Conservation (phyloP, 2,329 filamentous ascomycete genomes). For the Graphilbum ipis-grandicollis region DNA sequence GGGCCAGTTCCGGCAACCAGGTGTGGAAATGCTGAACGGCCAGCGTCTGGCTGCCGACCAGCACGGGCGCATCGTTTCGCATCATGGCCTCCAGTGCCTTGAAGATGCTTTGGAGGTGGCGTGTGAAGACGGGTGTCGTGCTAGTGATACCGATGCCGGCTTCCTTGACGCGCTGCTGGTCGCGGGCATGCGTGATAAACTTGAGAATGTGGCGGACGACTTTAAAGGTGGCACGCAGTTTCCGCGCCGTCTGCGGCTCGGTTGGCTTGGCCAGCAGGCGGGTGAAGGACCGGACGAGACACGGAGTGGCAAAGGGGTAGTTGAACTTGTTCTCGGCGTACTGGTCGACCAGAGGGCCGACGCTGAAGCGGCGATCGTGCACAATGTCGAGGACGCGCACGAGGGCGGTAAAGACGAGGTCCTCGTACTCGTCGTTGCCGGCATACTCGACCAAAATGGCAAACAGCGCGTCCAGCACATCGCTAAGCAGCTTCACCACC, state of each 20-base stretch:
- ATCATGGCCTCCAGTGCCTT: constrained; percentile 80
- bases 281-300: constrained; percentile 72
- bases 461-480: constrained; percentile 84
- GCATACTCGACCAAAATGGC: constrained; percentile 79
- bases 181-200: constrained; percentile 80
- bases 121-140: constrained; percentile 54
- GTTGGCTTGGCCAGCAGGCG: constrained; percentile 67
- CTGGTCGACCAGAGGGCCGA: constrained; percentile 76
- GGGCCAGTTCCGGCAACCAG: constrained; percentile 82
- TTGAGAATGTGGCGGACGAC: constrained; percentile 85
- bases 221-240: constrained; percentile 82
- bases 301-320: constrained; percentile 82
- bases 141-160: constrained; percentile 71
- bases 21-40: constrained; percentile 93
- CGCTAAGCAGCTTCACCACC: constrained; percentile 80
- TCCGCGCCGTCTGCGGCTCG: constrained; percentile 67
- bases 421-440: constrained; percentile 84
- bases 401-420: constrained; percentile 77
- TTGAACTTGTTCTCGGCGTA: constrained; percentile 83
- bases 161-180: constrained; percentile 78
- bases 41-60: constrained; percentile 88
- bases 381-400: constrained; percentile 86
- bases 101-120: constrained; percentile 75
- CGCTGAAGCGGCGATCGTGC: constrained; percentile 83
- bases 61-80: constrained; percentile 65